Evolutionary conservation across 1,139 yeast genomes (phyloP).

Genomic region (Pichia cactophila): DNA sequence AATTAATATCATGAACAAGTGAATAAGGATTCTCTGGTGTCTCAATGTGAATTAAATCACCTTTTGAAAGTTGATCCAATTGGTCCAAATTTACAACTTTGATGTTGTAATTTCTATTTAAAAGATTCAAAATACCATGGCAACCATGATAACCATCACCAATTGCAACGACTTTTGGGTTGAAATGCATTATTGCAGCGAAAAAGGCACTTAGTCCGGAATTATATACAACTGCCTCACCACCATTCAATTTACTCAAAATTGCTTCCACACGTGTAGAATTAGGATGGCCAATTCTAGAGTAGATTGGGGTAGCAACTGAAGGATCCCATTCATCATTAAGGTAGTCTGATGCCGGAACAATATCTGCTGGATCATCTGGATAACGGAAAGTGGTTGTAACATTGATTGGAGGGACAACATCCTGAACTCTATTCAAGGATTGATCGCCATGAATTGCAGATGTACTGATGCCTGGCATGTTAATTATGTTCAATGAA

Average conservation of each 20-base stretch:
- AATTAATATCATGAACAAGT: constrained; percentile 47
- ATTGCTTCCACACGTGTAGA: constrained; percentile 60
- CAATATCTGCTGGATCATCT: constrained; percentile 44
- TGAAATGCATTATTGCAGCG: constrained; percentile 62
- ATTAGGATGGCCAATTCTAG: constrained; percentile 70
- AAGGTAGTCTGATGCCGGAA: constrained; percentile 31
- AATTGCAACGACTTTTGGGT: constrained; percentile 69
- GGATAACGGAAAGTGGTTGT: constrained; percentile 71
- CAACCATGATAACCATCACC: constrained; percentile 86
- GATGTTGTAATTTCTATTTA: constrained; percentile 53
- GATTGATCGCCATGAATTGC: constrained; percentile 56
- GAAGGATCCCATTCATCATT: constrained; percentile 26
- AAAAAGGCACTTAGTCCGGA: constrained; percentile 78
- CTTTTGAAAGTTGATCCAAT: constrained; percentile 42
- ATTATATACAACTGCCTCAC: constrained; percentile 57
- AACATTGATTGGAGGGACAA: constrained; percentile 74
- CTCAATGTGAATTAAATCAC: constrained; percentile 79
- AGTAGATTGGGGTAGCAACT: constrained; percentile 41
- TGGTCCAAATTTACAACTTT: constrained; percentile 48
- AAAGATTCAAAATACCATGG: constrained; percentile 57
- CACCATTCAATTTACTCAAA: constrained; percentile 49
- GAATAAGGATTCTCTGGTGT: constrained; percentile 87
- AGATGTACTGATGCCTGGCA: constrained; percentile 44
- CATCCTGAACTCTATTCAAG: constrained; percentile 40
- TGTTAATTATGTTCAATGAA: background rate